Conservation (phyloP, 495 filamentous ascomycete genomes). For the Aspergillus olivimuriae region DNA sequence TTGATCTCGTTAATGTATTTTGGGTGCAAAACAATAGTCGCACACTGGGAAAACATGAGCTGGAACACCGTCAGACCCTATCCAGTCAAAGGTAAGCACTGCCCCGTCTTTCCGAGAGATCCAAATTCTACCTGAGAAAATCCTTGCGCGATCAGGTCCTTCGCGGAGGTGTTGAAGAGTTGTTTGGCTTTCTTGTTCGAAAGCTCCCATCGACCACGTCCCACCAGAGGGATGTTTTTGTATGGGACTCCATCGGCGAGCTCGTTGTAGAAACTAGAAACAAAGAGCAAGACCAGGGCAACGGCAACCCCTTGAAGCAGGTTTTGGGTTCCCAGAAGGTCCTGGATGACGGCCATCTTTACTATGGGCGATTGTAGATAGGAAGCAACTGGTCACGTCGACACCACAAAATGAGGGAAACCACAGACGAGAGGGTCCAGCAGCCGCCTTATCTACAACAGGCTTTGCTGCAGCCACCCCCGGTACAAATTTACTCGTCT, state of each 20-base stretch:
- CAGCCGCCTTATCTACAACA: too few relatives aligned
- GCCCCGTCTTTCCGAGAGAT: too few relatives aligned
- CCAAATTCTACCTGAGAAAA: conserved; percentile 30
- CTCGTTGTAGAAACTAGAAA: conserved; percentile 23
- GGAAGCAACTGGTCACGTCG: too few relatives aligned
- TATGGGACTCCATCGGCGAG: conserved; percentile 25
- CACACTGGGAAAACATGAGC: conserved; percentile 23
- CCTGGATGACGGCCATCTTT: conserved; percentile 20
- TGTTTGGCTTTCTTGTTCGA: conserved; percentile 26
- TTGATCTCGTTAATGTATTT: conserved; percentile 45
- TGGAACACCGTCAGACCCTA: conserved; percentile 35
- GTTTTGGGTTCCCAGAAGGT: conserved; percentile 20
- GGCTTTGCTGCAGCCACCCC: too few relatives aligned
- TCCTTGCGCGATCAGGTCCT: conserved; percentile 21
- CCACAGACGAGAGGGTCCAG: too few relatives aligned
- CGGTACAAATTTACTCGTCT: too few relatives aligned
- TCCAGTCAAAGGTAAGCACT: neutral
- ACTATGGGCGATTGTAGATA: neutral
- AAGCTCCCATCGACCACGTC: conserved; percentile 24
- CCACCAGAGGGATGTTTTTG: conserved; percentile 22
- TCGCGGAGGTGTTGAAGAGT: conserved; percentile 18
- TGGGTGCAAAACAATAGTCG: conserved; percentile 41
- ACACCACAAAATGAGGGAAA: too few relatives aligned
- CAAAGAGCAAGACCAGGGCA: conserved; percentile 15
- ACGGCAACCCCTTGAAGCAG: conserved; percentile 14